Base-by-base conservation (phyloP, 2,329 filamentous ascomycete genomes). In the Clonostachys solani region DNA sequence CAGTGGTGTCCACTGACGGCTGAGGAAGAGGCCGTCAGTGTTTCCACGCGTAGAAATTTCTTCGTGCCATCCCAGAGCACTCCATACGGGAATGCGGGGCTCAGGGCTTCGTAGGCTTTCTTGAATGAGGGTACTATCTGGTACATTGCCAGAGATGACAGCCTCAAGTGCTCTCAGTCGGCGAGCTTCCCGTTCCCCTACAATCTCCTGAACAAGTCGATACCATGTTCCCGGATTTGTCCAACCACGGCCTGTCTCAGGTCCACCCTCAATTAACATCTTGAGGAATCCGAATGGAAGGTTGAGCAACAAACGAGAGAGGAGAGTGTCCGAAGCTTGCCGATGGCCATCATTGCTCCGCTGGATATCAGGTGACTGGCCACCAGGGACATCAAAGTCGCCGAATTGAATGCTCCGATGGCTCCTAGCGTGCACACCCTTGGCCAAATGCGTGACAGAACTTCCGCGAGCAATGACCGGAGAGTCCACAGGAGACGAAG, bases 371-470 rank as follows among this genome's bases (percentile, higher is more conserved):
- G 23, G 23, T 29, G 23, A 29, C 23, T 29, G 23, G 23, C 8
- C 23, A 9, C 23, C 23, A 12, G 55, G 49, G 51, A 68, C 44
- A 56, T 80, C 69, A 17, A 85, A 67, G 53, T 89, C 84, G n/a
- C 86, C 86, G 56, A 90, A 90, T 50, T 83, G 80, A 45, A 90
- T 88, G 15, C 86, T 86, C 56, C 89, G 89, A 50, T 83, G 80
- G 45, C 89, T 88, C 37, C 65, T 65, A 17, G 40, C n/a, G 16
- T 33, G 23, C 43, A 75, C 73, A 44, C 58, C 60, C 44, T 57
- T 62, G 42, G 62, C 63, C 18, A 67, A 55, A 37, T 66, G 63
- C 17, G 66, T 60, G 4, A 61, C 61, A 8, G 67, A 64, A 43
- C 17, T 23, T 5, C 64, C 69, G 48, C 63, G 61, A 35, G 68